A percentile compares a stretch with the other conserved stretches of the same genome.
Conservation (phyloP, 164 flowering plant species). For the Umbilicus rupestris region DNA sequence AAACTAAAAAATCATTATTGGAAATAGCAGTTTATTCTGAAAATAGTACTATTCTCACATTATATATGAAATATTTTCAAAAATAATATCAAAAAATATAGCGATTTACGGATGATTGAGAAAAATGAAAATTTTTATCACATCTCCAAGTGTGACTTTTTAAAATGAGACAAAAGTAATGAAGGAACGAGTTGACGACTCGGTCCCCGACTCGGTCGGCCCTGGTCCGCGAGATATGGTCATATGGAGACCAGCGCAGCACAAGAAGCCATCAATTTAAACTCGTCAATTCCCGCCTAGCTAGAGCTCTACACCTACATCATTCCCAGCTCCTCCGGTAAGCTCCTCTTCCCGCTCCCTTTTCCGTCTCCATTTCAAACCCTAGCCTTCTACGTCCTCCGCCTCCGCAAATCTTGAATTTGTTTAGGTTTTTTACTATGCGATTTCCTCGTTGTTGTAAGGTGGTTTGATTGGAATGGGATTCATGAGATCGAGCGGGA, state of each 20-base stretch:
- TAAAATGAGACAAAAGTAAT: no score
- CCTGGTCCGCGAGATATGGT: background rate
- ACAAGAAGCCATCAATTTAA: slow-evolving; percentile 18
- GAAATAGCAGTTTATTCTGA: no score
- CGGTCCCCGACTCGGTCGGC: slow-evolving; percentile 4
- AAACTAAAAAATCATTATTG: no score
- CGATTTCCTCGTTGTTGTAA: slow-evolving; percentile 19
- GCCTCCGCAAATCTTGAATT: no score
- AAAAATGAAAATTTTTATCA: no score
- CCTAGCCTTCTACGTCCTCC: slow-evolving; percentile 9
- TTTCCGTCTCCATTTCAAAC: background rate
- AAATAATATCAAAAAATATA: no score
- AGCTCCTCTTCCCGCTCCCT: slow-evolving; percentile 8
- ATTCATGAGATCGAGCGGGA: slow-evolving; percentile 67
- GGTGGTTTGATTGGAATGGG: slow-evolving; percentile 84
- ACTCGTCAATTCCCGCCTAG: slow-evolving; percentile 25
- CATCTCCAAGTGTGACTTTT: no score
- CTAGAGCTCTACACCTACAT: slow-evolving; percentile 78
- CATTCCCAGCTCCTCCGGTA: slow-evolving; percentile 60
- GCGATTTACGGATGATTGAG: no score
- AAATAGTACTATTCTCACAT: no score
- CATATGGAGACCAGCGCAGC: background rate
- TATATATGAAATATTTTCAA: no score
- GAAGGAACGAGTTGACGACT: slow-evolving; percentile 1
- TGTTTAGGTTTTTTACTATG: no score